phyloP scores from a whole-genome alignment of 768 basidiomycete species.

The Tricholoma flavovirens region DNA sequence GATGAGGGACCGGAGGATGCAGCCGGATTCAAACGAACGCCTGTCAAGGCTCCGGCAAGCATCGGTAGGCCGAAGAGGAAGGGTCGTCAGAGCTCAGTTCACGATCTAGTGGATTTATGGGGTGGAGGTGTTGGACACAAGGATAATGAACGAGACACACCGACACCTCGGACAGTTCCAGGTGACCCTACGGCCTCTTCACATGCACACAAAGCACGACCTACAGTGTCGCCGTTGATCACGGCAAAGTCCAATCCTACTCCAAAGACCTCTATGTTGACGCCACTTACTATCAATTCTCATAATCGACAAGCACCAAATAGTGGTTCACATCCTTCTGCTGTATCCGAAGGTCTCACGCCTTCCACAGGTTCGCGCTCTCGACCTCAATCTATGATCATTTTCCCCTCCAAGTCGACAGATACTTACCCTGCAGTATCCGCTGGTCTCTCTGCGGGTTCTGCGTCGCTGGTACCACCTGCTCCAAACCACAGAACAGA shows the following conservation, averaged over 20 bases:
- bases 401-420: slow-evolving; percentile 53
- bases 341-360: slow-evolving; percentile 10
- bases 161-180: slow-evolving; percentile 8
- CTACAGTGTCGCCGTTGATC: neutral
- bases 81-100: slow-evolving; percentile 71
- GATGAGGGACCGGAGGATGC: slow-evolving; percentile 53
- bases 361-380: slow-evolving; percentile 38
- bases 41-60: slow-evolving; percentile 20
- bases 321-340: slow-evolving; percentile 1
- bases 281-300: slow-evolving; percentile 2
- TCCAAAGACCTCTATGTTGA: slow-evolving; percentile 5
- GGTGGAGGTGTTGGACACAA: slow-evolving; percentile 48
- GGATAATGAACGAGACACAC: slow-evolving; percentile 31
- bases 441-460: slow-evolving; percentile 15
- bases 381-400: slow-evolving; percentile 80
- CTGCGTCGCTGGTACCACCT: slow-evolving; percentile 40
- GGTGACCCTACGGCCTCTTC: neutral
- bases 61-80: slow-evolving; percentile 37
- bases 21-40: slow-evolving; percentile 20
- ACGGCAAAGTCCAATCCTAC: slow-evolving; percentile 2
- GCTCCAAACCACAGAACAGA: slow-evolving; percentile 35
- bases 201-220: slow-evolving; percentile 4
- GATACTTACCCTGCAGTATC: slow-evolving; percentile 25
- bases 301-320: neutral
- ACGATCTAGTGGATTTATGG: slow-evolving; percentile 77